Evolutionary conservation across 352 stramenopile genomes (phyloP), one percentile per base, ranked within the genome.

Genomic region (Phytophthora pinifolia): DNA sequence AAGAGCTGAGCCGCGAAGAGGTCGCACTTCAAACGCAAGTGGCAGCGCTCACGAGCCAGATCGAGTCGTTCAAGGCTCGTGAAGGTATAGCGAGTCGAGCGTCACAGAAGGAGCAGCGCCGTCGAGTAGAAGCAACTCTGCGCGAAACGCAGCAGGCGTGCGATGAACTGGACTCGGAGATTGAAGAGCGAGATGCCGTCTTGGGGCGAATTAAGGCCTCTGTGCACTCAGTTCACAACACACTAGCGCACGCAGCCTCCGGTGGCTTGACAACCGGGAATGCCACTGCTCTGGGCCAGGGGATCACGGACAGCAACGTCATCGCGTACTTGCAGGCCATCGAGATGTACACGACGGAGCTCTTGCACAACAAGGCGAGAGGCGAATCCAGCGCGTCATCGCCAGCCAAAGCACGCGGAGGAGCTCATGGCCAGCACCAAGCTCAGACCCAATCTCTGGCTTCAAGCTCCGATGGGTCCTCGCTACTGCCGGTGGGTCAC

Each of bases 251-350:
- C 38, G 71, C 79, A 25, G 77, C 72, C 13, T 72, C 72, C 3
- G 65, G 72, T 37, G 54, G 62, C n/a, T 37, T 46, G 0, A 55
- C 44, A 13, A 29, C 62, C 68, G 52, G 55, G 25, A 64, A 63
- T 9, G 37, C 43, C 9, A 42, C 65, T 36, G 41, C 33, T 6
- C 65, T 71, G 14, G 45, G 52, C 3, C 55, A 65, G 7, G 64
- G 55, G 13, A 65, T 70, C 4, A 65, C 62, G 33, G 77, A 89
- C 34, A 48, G 72, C 25, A 92, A 88, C 38, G 72, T 89, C 27
- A 67, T 92, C 30, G 82, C 89, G 51, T 89, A 85, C 31, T 66
- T 90, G n/a, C 74, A 89, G 48, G 79, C 73, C 13, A 85, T 92
- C 34, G 79, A 92, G 63, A 86, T 70, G 46, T 89, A 84, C 46